Conservation (phyloP, 441 rosid species). For the Adansonia grandidieri region DNA sequence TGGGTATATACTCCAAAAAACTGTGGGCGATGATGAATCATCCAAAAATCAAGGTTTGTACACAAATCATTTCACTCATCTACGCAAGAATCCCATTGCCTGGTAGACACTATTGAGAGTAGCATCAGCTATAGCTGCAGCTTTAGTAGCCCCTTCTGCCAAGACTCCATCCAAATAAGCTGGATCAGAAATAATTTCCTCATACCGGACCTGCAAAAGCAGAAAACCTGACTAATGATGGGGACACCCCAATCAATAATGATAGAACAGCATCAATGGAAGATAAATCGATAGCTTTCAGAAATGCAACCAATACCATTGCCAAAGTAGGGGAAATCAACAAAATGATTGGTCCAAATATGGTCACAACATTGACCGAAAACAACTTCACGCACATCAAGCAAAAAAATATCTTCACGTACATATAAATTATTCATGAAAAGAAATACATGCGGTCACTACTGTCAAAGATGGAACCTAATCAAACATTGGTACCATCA, state of each 20-base stretch:
- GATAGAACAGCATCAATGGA: conserved; percentile 11
- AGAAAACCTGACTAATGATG: conserved; percentile 26
- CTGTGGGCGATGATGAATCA: conserved; percentile 34
- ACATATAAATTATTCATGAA: not conserved
- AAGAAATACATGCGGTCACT: not conserved
- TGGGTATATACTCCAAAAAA: conserved; percentile 25
- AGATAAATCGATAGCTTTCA: conserved; percentile 20
- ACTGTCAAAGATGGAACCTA: conserved; percentile 4
- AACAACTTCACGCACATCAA: conserved; percentile 3
- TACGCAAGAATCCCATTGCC: conserved; percentile 81
- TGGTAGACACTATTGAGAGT: conserved; percentile 66
- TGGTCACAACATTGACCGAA: not conserved
- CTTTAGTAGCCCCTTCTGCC: conserved; percentile 68
- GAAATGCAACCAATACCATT: not conserved
- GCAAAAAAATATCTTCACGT: not conserved
- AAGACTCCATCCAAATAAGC: conserved; percentile 67
- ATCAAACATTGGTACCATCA: conserved; percentile 2
- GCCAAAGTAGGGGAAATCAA: not conserved
- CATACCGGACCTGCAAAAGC: conserved; percentile 53
- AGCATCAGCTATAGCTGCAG: conserved; percentile 66
- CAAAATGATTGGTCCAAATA: conserved; percentile 6
- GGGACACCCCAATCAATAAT: conserved; percentile 17
- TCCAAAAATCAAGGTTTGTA: conserved; percentile 31
- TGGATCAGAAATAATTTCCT: conserved; percentile 65
- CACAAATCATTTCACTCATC: conserved; percentile 37